Base-by-base conservation (phyloP, 1,284 basidiomycete species). In the Cutaneotrichosporon cyanovorans region DNA sequence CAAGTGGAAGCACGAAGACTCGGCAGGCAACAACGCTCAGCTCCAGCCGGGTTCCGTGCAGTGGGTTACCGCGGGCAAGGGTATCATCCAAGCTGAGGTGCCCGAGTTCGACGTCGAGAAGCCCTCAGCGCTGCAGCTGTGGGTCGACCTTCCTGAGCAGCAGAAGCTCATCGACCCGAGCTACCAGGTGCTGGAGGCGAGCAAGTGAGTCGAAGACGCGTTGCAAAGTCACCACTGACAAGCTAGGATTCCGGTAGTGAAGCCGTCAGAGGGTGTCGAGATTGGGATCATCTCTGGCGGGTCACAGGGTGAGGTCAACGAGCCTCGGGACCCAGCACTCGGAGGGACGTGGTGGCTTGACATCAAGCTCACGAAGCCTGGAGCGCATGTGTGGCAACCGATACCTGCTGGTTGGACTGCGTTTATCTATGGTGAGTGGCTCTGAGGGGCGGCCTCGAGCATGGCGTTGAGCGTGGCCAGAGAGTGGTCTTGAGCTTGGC, bases 321-420 rank as follows among this genome's bases (percentile, higher is more conserved):
- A 39, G 5, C 38, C 42, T 12, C 43, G 41, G 2, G 34, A 34
- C 11, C 14, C 36, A 30, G 83, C 85, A 0, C 78, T 91, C 2
- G 91, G 88, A 7, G 89, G 88, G 3, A 91, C 88, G 68, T 90
- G 87, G 85, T 96, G 83, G 68, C 83, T 93, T 73, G 89, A 95
- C 65, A 73, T 86, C 48, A 79, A 74, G 46, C 82, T 93, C 63
- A 76, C 23, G 12, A 34, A 38, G 46, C 77, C 81, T 15, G 80
- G 79, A 1, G 75, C 75, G 16, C 74, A 72, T 14, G 77, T 89
- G n/a, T 95, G 87, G 73, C 90, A 95, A 63, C 78, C 82, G 5
- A 76, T 97, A 33, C 90, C 90, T 77, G 67, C 69, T 16, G 82
- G 82, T 21, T 90, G 87, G 86, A 90, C 86, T 3, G 71, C 81